Evolutionary conservation across 2,329 filamentous ascomycete species (phyloP), one percentile per base, ranked within the genome.

Genomic region (Emergomyces pasteurianus): DNA sequence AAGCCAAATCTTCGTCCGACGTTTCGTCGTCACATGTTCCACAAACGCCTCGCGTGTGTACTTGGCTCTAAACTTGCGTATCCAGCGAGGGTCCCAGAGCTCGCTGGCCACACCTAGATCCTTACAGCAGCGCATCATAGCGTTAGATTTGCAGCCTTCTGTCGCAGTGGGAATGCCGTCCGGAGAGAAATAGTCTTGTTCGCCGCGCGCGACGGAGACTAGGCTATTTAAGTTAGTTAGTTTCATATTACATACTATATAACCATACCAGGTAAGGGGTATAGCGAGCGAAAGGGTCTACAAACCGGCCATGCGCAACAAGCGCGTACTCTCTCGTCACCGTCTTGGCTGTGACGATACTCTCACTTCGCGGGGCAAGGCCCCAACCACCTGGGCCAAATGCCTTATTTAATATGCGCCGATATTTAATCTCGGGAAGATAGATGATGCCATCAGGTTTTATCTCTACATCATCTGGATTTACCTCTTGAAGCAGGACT

Each of bases 321-420:
- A 99, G 82, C 40, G 91, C 94, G 75, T 96, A 99, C 77, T 99
- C 94, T 66, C 94, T 83, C 68, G 92, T 96, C 23, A 90, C 83
- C 62, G 84, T 80, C 73, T 87, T 90, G 36, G 86, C 84, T n/a
- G 89, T 91, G 0, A 96, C 89, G 14, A 90, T 87, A 58, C 89
- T 86, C 72, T 95, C 89, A 18, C 91, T 88, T 62, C 92, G 80
- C 10, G 94, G 94, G 60, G 92, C 92, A 60, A 99, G 78, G 0
- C 94, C 94, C 94, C 94, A 99, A 7, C 89, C 94, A 59, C 95
- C 94, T 0, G 94, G 94, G 0, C 94, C 92, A 76, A 99, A 99
- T 0, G 91, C 90, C 69, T 81, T 79, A 60, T 97, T 96, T 68
- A 99, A 76, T 65, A 95, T 92, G 64, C 92, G 81, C 52, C 94